Evolutionary conservation across 148 eudicot genomes (phyloP), one percentile per base, ranked within the genome.

Genomic region (Fallopia convolvulus): DNA sequence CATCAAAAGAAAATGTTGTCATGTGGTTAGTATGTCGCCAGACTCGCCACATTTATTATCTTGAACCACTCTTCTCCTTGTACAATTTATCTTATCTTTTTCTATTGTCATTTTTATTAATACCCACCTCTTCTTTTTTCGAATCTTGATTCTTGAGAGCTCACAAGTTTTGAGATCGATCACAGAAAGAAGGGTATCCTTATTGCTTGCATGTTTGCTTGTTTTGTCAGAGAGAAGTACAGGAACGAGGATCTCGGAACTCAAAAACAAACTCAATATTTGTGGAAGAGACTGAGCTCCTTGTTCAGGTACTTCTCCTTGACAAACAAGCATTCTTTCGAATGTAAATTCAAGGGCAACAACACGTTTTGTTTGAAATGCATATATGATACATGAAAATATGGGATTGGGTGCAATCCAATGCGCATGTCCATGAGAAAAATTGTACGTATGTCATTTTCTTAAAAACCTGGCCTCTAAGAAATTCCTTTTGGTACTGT

Each of bases 231-330:
- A 80, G 77, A 81, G 73, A 74, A 75, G 86, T 81, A 71, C 82
- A 79, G 77, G 86, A 79, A 70, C 84, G 74, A 66, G 78, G 80
- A 84, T 42, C 63, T 81, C 44, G 30, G 30, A 26, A 26, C 30
- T 26, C 30, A 26, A 26, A 26, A 50, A 30, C 41, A 7, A 66
- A 78, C 18, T 52, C 75, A 49, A 80, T 11, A 53, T 11, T 4
- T 65, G 0, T 18, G 0, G 13, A 17, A 6, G 61, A 15, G 70
- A 52, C 71, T 75, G 61, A 15, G 70, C 66, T 75, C 77, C 80
- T 40, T 80, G 86, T 84, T 80, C 86, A 81, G 79, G 84, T 84
- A 78, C 86, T 82, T 84, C 82, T 84, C 82, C 84, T 79, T 80
- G 82, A 77, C 86, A 13, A 77, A 76, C 75, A 75, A 47, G 77